Evolutionary conservation across 495 filamentous ascomycete genomes (phyloP), one percentile per base, ranked within the genome.

Genomic region (Bryoglossum gracile): DNA sequence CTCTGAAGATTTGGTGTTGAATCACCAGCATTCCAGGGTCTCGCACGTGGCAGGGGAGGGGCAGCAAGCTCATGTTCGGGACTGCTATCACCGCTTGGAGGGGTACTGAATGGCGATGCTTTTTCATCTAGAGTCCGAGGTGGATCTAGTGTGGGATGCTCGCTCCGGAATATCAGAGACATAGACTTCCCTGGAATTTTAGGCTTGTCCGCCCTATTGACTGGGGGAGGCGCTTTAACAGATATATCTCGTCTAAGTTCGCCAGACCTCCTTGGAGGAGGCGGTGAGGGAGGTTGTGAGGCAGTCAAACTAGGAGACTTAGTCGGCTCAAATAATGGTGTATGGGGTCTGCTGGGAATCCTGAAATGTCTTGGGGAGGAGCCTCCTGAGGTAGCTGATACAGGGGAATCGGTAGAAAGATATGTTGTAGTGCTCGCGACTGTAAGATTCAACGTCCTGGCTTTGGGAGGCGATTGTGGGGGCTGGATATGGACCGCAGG

Each of bases 41-140:
- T 30, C 8, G 44, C 16, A 13, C 67, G 65, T n/a, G 59, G 64
- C 38, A 65, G 73, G 43, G 68, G 59, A 4, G 74, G 67, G n/a
- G 50, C 30, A 24, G 40, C 48, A 22, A 48, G 67, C 4, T 71
- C 70, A 23, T 69, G 65, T 46, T 72, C 71, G 4, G 71, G 64
- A 41, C 77, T 85, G 43, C 79, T 83, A 11, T 80, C 78, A 55
- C 83, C 94, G 46, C 80, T 83, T 11, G 91, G 89, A 9, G 90
- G 91, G 24, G 89, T 95, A 63, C 72, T 90, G 59, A 98, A 96
- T 0, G 92, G 91, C 4, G 92, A 96, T 0, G 84, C 68, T 26
- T 68, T 68, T n/a, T 77, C 75, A 9, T 74, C 74, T 3, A 11
- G 19, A 39, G 8, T 28, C 17, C 11, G 40, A 24, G 54, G 54